Conservation (phyloP, 2,329 filamentous ascomycete species). For the Diaporthe humulicola region DNA sequence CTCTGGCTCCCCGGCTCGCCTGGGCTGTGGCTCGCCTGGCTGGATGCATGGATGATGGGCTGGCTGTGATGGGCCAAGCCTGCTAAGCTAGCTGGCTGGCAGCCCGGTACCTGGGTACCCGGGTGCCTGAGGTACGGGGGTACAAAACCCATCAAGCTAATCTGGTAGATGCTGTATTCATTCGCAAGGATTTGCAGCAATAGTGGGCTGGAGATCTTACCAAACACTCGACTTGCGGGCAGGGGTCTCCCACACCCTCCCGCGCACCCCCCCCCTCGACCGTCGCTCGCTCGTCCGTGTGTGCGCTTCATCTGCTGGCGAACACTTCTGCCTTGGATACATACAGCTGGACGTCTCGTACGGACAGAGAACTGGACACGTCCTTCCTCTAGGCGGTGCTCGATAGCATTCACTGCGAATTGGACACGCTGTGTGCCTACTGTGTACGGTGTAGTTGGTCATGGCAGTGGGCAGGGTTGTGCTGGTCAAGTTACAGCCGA, state of each 20-base stretch:
- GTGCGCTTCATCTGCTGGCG: not conserved
- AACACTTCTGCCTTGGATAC: conserved; percentile 23
- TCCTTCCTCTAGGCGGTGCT: not conserved
- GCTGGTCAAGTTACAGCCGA: conserved; percentile 14
- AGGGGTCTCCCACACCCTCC: conserved; percentile 24
- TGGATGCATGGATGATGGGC: conserved; percentile 15
- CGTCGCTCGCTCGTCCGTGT: not conserved
- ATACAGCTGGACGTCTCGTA: not conserved
- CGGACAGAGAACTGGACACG: not conserved
- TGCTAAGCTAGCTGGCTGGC: conserved; percentile 7
- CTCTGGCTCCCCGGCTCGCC: conserved; percentile 22
- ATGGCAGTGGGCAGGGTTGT: not conserved
- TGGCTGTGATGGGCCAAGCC: conserved; percentile 13
- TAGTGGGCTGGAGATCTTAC: conserved; percentile 28
- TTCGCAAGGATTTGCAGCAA: conserved; percentile 28
- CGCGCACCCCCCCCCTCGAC: not conserved
- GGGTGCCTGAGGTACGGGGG: conserved; percentile 1
- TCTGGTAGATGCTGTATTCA: conserved; percentile 15
- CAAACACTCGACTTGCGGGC: conserved; percentile 6
- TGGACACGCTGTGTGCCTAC: not conserved
- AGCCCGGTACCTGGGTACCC: not conserved
- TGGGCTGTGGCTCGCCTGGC: conserved; percentile 19
- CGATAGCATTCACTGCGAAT: not conserved
- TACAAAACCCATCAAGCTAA: conserved; percentile 24
- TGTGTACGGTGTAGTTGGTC: not conserved